A percentile compares a stretch with the other conserved stretches of the same genome.
These are phyloP conservation scores for Laetiporus sulphureus DNA, from an alignment of 1,284 basidiomycete species.

Conservation along the genomic window DNA sequence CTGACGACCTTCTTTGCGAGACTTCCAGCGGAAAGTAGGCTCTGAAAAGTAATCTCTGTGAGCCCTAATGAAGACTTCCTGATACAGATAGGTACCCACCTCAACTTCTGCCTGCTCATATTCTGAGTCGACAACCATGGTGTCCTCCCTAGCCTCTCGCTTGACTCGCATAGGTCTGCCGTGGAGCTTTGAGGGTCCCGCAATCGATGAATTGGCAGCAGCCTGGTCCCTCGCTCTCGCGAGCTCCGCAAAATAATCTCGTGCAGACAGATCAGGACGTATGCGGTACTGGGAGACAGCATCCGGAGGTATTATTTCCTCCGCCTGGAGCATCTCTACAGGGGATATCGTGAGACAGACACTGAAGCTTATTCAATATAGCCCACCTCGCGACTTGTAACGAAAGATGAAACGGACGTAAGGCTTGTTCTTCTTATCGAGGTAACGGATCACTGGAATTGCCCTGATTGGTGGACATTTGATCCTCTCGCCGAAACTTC, in stretches of 20 bases:
- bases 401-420: slow-evolving; percentile 8
- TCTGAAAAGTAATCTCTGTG: not conserved
- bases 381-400: slow-evolving; percentile 4
- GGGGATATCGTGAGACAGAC: not conserved
- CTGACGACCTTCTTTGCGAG: not conserved
- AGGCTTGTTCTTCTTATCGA: slow-evolving; percentile 1
- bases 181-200: not conserved
- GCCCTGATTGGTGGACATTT: not conserved
- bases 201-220: not conserved
- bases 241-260: too few relatives aligned
- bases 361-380: not conserved
- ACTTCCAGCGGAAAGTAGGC: not conserved
- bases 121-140: not conserved
- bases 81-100: not conserved
- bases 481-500: slow-evolving; percentile 1
- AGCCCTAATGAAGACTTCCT: not conserved
- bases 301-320: slow-evolving; percentile 2
- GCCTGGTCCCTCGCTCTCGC: not conserved
- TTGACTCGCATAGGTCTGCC: not conserved
- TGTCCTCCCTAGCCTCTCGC: not conserved
- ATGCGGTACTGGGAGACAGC: too few relatives aligned
- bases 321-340: slow-evolving; percentile 1
- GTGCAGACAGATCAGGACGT: too few relatives aligned
- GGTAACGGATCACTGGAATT: not conserved
- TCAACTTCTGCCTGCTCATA: slow-evolving; percentile 2